Base-by-base conservation (phyloP, 768 basidiomycete species). In the Mycena chlorophos region DNA sequence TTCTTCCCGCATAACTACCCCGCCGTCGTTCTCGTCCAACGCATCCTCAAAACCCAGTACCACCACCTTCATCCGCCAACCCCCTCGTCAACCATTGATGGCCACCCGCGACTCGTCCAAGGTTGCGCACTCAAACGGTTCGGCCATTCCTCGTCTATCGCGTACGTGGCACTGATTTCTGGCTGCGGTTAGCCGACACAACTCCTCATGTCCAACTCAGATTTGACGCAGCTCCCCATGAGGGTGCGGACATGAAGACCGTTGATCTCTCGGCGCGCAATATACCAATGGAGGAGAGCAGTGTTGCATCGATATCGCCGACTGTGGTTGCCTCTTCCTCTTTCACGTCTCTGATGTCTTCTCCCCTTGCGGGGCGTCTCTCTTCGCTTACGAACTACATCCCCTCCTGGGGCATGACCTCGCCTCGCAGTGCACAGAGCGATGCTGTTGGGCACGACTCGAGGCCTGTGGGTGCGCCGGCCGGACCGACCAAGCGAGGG, bases 161-260 rank as follows among this genome's bases (percentile, higher is more conserved):
- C 77, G 85, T 85, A 82, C 78, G 83, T 82, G 73, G 77, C 74
- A 76, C 83, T 81, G 67, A 82, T 80, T 73, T 67, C 69, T 69
- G n/a, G n/a, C 64, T 61, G 42, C 13, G n/a, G 61, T 71, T 69
- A 71, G 72, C 68, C 68, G 69, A 71, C 62, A 37, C 61, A 46
- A 49, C 71, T 65, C 55, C 69, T 55, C 63, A 66, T 63, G 65
- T 68, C 68, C 56, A 66, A 62, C 67, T 61, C 75, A 82, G 79
- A 75, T 79, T 68, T 53, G 63, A 60, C 58, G 40, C 52, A 59
- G 52, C 65, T 63, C 62, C 56, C 54, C 58, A 62, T 57, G 51
- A 58, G 63, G 61, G 64, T 65, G 58, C 71, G 65, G 72, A 71
- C 66, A 73, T 78, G 75, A 78, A 70, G 59, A 73, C 66, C 57